A percentile compares a stretch with the other conserved stretches of the same genome.
Conservation (phyloP, 1,284 basidiomycete genomes). For the Trichosporon faecale region DNA sequence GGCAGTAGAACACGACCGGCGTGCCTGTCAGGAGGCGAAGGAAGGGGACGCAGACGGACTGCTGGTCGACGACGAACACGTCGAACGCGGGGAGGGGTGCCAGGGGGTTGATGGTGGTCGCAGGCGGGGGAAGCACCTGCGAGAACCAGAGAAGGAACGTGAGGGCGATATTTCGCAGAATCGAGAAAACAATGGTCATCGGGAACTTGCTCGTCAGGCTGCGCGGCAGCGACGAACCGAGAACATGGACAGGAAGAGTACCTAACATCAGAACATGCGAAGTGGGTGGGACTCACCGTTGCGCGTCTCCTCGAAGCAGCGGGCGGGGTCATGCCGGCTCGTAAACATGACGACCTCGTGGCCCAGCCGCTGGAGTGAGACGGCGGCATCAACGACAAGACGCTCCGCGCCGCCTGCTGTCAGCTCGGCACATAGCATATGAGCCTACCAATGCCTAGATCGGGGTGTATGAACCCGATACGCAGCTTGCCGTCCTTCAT, state of each 20-base stretch:
- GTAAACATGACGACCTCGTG: slow-evolving; percentile 92
- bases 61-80: slow-evolving; percentile 91
- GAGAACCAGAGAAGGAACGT: slow-evolving; percentile 62
- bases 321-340: slow-evolving; percentile 78
- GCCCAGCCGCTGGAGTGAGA: slow-evolving; percentile 77
- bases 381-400: slow-evolving; percentile 91
- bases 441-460: slow-evolving; percentile 81
- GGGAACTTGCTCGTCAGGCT: slow-evolving; percentile 73
- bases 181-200: slow-evolving; percentile 71
- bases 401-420: slow-evolving; percentile 84
- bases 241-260: slow-evolving; percentile 73
- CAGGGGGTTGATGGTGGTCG: slow-evolving; percentile 41
- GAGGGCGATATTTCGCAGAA: slow-evolving; percentile 81
- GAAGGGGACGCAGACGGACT: slow-evolving; percentile 84
- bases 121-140: slow-evolving; percentile 40
- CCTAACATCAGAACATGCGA: slow-evolving; percentile 56
- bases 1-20: slow-evolving; percentile 92
- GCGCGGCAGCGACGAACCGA: slow-evolving; percentile 74
- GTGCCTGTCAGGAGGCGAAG: slow-evolving; percentile 66
- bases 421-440: background rate
- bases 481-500: slow-evolving; percentile 44
- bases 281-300: slow-evolving; percentile 60
- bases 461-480: slow-evolving; percentile 89
- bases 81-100: slow-evolving; percentile 59
- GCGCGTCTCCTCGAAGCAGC: slow-evolving; percentile 85